A percentile compares a stretch with the other conserved stretches of the same genome.
phyloP scores from a whole-genome alignment of 2,329 filamentous ascomycete genomes.

The Akanthomyces uredinophilus region DNA sequence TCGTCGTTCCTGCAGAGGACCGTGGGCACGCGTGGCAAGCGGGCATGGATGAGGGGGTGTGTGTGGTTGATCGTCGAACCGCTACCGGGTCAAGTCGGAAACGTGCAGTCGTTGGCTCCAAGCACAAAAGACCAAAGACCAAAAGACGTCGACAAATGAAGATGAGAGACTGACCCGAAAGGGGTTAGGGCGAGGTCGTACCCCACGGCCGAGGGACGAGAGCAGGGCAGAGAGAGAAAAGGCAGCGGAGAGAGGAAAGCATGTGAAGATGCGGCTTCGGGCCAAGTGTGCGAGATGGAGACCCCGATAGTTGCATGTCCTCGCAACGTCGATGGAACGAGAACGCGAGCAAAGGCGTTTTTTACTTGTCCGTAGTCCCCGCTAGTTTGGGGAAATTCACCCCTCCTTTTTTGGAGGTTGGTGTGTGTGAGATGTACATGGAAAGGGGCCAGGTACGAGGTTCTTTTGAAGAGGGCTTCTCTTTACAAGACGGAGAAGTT shows the following conservation, averaged over 20 bases:
- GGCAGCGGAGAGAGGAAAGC: not conserved
- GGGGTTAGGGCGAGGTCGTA: not conserved
- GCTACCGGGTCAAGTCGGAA: conserved; percentile 13
- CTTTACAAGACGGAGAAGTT: not conserved
- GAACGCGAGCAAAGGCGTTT: conserved; percentile 6
- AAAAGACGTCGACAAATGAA: not conserved
- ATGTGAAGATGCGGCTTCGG: not conserved
- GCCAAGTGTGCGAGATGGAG: not conserved
- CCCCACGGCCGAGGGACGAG: conserved; percentile 5
- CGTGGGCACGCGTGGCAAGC: too few species aligned
- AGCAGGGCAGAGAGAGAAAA: not conserved
- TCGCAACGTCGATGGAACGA: conserved; percentile 3
- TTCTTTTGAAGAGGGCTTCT: not conserved
- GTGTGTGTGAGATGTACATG: too few species aligned
- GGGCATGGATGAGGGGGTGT: too few species aligned
- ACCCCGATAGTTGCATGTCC: conserved; percentile 5
- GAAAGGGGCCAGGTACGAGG: not conserved
- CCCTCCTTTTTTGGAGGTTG: not conserved
- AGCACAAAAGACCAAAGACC: not conserved
- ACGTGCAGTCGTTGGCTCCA: not conserved
- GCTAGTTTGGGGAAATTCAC: not conserved
- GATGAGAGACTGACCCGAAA: not conserved
- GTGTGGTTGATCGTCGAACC: not conserved
- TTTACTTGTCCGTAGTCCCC: too few species aligned
- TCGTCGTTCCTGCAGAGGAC: too few species aligned